A percentile compares a stretch with the other conserved stretches of the same genome.
Evolutionary conservation across 768 basidiomycete genomes (phyloP).

Genomic region (Kockovaella imperatae): DNA sequence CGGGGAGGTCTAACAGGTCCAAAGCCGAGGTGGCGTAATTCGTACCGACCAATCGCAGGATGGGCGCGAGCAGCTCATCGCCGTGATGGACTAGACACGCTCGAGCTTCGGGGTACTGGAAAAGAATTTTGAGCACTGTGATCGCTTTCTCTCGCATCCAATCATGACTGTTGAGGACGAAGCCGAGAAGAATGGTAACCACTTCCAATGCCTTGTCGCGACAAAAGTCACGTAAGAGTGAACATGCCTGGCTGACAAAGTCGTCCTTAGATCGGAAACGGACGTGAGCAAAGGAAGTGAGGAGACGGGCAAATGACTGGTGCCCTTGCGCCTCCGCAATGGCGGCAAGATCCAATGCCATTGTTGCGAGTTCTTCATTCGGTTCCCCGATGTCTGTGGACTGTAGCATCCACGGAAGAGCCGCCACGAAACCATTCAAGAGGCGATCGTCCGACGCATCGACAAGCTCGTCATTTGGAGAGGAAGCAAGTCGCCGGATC

Average conservation of each 20-base stretch:
- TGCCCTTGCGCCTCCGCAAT: slow-evolving; percentile 67
- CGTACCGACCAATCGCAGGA: slow-evolving; percentile 78
- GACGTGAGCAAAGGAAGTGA: slow-evolving; percentile 77
- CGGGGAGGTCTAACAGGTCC: slow-evolving; percentile 88
- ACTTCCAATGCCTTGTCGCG: slow-evolving; percentile 62
- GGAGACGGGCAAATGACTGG: slow-evolving; percentile 74
- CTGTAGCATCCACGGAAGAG: slow-evolving; percentile 80
- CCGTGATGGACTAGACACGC: slow-evolving; percentile 66
- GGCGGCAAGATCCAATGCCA: slow-evolving; percentile 63
- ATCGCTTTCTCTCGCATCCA: slow-evolving; percentile 77
- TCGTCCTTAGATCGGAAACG: slow-evolving; percentile 89
- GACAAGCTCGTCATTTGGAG: slow-evolving; percentile 59
- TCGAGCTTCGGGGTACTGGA: slow-evolving; percentile 74
- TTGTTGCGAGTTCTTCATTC: slow-evolving; percentile 57
- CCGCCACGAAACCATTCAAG: slow-evolving; percentile 53
- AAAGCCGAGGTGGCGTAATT: slow-evolving; percentile 76
- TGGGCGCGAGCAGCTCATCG: slow-evolving; percentile 81
- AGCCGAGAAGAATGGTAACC: slow-evolving; percentile 73
- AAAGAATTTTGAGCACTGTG: slow-evolving; percentile 80
- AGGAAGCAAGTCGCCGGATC: slow-evolving; percentile 57
- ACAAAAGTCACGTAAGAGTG: slow-evolving; percentile 78
- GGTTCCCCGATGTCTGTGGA: slow-evolving; percentile 61
- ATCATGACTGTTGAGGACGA: slow-evolving; percentile 70
- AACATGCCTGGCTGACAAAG: slow-evolving; percentile 80
- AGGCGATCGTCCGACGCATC: slow-evolving; percentile 49